Percentiles rank a stretch among this genome's conserved stretches.
phyloP scores from a whole-genome alignment of 352 stramenopile genomes.

The Phytopythium sindhum region DNA sequence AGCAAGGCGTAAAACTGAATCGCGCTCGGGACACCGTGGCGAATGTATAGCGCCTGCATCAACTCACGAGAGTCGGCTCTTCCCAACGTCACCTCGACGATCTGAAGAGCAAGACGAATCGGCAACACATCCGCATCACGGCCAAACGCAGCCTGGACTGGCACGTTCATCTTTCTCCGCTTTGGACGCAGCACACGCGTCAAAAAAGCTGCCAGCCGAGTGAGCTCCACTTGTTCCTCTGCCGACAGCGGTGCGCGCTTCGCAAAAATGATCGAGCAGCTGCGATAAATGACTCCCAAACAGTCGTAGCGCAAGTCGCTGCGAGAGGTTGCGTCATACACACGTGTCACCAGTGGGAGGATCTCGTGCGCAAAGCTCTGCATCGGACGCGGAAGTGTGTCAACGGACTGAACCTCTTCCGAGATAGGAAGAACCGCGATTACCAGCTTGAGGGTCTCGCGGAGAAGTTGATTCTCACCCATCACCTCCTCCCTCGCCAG shows the following conservation, averaged over 20 bases:
- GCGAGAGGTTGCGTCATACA: conserved; percentile 52
- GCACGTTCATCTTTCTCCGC: conserved; percentile 5
- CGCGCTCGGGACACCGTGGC: conserved; percentile 45
- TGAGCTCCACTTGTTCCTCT: conserved; percentile 27
- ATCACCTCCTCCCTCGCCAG: conserved; percentile 37
- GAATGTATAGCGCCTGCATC: conserved; percentile 41
- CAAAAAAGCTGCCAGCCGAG: conserved; percentile 46
- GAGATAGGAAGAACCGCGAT: conserved; percentile 41
- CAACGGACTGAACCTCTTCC: conserved; percentile 23
- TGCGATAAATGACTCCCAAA: conserved; percentile 46
- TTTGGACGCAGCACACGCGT: conserved; percentile 51
- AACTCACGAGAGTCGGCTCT: conserved; percentile 15
- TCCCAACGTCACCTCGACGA: conserved; percentile 37
- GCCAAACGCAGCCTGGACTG: not conserved
- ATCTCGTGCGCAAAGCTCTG: conserved; percentile 38
- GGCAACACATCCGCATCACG: conserved; percentile 27
- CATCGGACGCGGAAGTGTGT: conserved; percentile 19
- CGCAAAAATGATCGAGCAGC: conserved; percentile 36
- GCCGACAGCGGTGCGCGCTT: conserved; percentile 22
- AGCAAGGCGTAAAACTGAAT: conserved; percentile 46
- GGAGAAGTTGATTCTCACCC: conserved; percentile 41
- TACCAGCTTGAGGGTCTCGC: conserved; percentile 56
- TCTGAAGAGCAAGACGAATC: conserved; percentile 42
- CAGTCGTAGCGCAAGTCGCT: conserved; percentile 54
- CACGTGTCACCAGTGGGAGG: conserved; percentile 40